A percentile compares a stretch with the other conserved stretches of the same genome.
phyloP scores from a whole-genome alignment of 352 stramenopile species.

The Globisporangium nunn region DNA sequence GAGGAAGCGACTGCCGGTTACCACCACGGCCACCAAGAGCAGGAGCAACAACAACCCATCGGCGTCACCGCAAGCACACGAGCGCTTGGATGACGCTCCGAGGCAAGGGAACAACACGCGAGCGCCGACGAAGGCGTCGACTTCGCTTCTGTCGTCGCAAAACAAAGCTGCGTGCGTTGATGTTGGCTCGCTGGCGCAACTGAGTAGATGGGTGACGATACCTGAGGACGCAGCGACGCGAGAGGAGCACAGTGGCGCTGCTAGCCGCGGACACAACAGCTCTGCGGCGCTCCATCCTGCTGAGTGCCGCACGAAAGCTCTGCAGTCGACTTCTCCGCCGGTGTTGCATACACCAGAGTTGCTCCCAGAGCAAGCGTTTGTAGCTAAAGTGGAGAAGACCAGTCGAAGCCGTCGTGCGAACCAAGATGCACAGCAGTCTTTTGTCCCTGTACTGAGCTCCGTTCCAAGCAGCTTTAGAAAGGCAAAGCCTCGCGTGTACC shows the following conservation, averaged over 20 bases:
- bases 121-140: no score
- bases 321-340: not conserved
- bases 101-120: no score
- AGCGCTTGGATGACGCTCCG: no score
- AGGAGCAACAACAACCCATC: no score
- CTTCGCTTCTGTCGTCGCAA: no score
- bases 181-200: not conserved
- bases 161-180: not conserved
- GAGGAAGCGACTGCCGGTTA: not conserved
- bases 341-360: conserved; percentile 7
- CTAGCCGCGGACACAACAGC: not conserved
- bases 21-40: not conserved
- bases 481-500: conserved; percentile 47
- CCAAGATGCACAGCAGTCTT: conserved; percentile 5
- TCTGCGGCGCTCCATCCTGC: not conserved
- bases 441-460: conserved; percentile 32
- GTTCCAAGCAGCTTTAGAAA: conserved; percentile 56
- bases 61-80: no score
- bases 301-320: not conserved
- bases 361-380: conserved; percentile 4
- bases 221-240: not conserved
- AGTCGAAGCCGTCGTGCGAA: not conserved
- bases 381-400: conserved; percentile 1
- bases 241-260: not conserved
- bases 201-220: not conserved